Conservation (phyloP, 495 filamentous ascomycete species). For the Haplographium delicatum region DNA sequence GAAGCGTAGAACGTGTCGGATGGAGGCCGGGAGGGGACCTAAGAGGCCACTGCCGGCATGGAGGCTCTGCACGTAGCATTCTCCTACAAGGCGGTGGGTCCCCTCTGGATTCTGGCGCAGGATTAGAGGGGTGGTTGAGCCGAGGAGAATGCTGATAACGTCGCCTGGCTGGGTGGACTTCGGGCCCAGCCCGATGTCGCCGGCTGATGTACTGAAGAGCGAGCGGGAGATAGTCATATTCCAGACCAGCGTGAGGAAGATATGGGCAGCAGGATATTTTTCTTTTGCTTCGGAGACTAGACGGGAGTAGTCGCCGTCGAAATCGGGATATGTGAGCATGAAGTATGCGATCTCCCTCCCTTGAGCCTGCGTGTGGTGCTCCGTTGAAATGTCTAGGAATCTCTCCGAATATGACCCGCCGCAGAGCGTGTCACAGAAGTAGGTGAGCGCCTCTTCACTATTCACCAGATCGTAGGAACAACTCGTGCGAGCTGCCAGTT, state of each 20-base stretch:
- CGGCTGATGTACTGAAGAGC: not conserved
- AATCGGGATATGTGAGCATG: not conserved
- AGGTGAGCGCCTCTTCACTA: too few species aligned
- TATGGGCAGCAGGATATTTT: not conserved
- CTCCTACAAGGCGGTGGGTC: constrained; percentile 6
- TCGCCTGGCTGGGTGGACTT: not conserved
- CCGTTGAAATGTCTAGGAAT: too few species aligned
- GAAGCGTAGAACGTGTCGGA: too few species aligned
- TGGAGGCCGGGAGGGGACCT: not conserved
- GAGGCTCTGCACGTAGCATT: not conserved
- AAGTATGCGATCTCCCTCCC: too few species aligned
- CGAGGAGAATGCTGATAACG: constrained; percentile 1
- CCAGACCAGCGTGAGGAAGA: not conserved
- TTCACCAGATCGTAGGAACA: too few species aligned
- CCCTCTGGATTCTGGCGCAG: not conserved
- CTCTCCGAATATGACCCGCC: too few species aligned
- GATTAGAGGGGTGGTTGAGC: not conserved
- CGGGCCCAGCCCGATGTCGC: constrained; percentile 1
- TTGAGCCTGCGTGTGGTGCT: too few species aligned
- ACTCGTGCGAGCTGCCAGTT: too few species aligned
- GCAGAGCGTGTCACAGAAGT: too few species aligned
- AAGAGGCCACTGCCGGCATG: constrained; percentile 5
- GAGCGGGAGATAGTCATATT: not conserved
- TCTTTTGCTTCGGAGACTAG: not conserved
- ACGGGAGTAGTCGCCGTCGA: not conserved